Evolutionary conservation across 495 filamentous ascomycete genomes (phyloP).

Genomic region (Aspergillus carlsbadensis): DNA sequence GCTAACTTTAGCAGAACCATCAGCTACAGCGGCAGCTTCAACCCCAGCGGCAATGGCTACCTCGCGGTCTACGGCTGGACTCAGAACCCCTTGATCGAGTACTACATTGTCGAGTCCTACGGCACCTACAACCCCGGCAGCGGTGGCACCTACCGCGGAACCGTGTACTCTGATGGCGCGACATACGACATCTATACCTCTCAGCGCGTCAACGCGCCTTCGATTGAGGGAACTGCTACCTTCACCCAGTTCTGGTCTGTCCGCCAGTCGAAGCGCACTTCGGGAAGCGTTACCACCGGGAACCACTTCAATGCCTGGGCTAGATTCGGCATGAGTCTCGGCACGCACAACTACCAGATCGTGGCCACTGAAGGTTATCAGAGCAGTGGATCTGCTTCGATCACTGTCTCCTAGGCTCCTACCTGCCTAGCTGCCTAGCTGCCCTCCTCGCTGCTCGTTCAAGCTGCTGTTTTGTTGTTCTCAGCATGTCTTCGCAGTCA

Average conservation of each 20-base stretch:
- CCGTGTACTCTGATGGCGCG: constrained; percentile 55
- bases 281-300: constrained; percentile 50
- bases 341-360: constrained; percentile 59
- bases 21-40: constrained; percentile 54
- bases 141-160: constrained; percentile 50
- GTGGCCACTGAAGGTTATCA: constrained; percentile 59
- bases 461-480: not conserved
- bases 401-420: constrained; percentile 41
- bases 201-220: constrained; percentile 58
- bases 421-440: not conserved
- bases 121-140: constrained; percentile 53
- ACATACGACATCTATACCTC: constrained; percentile 65
- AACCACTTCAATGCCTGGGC: constrained; percentile 68
- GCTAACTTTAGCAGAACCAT: constrained; percentile 39
- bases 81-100: constrained; percentile 59
- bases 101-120: constrained; percentile 63
- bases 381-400: constrained; percentile 49
- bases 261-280: constrained; percentile 49
- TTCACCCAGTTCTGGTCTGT: constrained; percentile 65
- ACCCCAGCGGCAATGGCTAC: constrained; percentile 57
- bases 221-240: constrained; percentile 56
- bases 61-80: constrained; percentile 66
- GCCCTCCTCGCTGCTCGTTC: too few species aligned
- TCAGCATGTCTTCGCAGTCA: not conserved
- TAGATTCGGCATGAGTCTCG: constrained; percentile 45